Percentiles rank a stretch among this genome's conserved stretches.
These are phyloP conservation scores for Rehmannia glutinosa DNA, from an alignment of 257 asterid genomes.

Conservation along the genomic window DNA sequence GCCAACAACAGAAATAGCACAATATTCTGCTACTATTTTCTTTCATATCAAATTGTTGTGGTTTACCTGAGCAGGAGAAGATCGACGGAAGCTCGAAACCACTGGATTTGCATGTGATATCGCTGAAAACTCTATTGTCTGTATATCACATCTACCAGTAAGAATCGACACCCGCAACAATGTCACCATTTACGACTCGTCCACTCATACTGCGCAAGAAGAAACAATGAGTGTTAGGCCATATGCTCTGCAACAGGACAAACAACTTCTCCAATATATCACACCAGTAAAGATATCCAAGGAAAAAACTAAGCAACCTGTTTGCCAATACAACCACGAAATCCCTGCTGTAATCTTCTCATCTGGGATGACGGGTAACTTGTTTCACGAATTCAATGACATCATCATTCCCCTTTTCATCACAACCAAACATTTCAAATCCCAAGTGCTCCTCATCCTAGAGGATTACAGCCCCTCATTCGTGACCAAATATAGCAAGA, in stretches of 20 bases:
- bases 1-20: no score
- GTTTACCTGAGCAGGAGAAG: conserved; percentile 33
- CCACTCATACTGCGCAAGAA: neutral
- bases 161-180: conserved; percentile 37
- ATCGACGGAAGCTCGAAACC: conserved; percentile 27
- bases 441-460: conserved; percentile 28
- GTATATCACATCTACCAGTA: conserved; percentile 29
- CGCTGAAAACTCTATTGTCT: conserved; percentile 35
- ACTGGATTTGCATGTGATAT: conserved; percentile 38
- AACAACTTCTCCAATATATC: conserved; percentile 26
- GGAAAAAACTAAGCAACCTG: conserved; percentile 26
- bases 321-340: conserved; percentile 30
- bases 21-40: neutral
- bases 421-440: conserved; percentile 39
- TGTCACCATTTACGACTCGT: conserved; percentile 18
- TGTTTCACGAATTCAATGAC: conserved; percentile 60
- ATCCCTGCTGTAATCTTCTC: conserved; percentile 45
- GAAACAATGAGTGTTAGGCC: conserved; percentile 35
- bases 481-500: conserved; percentile 29
- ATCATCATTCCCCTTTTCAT: conserved; percentile 54
- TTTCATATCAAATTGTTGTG: neutral
- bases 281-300: conserved; percentile 30
- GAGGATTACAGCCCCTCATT: conserved; percentile 40
- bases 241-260: conserved; percentile 41
- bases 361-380: conserved; percentile 42